phyloP scores from a whole-genome alignment of 2,329 filamentous ascomycete genomes.

The Paracoccidioides brasiliensis region DNA sequence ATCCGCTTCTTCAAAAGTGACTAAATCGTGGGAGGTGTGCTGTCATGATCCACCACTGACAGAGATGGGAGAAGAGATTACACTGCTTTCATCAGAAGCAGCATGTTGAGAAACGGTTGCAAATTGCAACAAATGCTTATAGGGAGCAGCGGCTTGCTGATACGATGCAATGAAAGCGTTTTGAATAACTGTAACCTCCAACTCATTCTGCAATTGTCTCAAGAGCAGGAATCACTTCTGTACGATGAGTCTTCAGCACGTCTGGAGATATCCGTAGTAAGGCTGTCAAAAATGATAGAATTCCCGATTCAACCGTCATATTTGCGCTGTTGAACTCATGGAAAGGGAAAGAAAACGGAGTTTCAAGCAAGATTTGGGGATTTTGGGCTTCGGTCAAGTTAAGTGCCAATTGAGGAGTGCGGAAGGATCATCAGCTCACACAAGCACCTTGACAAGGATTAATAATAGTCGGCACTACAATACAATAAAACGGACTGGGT shows the following conservation, averaged over 20 bases:
- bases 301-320: not conserved
- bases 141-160: not conserved
- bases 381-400: too few species aligned
- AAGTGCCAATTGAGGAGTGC: too few species aligned
- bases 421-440: too few species aligned
- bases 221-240: not conserved
- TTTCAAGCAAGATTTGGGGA: too few species aligned
- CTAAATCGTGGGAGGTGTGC: not conserved
- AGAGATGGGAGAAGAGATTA: not conserved
- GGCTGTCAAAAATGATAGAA: not conserved
- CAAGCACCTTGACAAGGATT: too few species aligned
- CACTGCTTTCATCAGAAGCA: not conserved
- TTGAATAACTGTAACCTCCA: not conserved
- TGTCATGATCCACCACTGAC: not conserved
- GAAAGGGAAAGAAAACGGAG: not conserved
- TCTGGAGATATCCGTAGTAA: not conserved
- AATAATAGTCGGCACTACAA: too few species aligned
- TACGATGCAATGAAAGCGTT: not conserved
- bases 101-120: not conserved
- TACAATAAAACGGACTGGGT: too few species aligned
- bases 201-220: not conserved
- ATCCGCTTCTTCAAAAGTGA: not conserved
- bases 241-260: not conserved
- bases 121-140: not conserved
- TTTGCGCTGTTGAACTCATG: not conserved